Base-by-base conservation (phyloP, 129 eudicot species). In the Rutidosis leptorrhynchoides region DNA sequence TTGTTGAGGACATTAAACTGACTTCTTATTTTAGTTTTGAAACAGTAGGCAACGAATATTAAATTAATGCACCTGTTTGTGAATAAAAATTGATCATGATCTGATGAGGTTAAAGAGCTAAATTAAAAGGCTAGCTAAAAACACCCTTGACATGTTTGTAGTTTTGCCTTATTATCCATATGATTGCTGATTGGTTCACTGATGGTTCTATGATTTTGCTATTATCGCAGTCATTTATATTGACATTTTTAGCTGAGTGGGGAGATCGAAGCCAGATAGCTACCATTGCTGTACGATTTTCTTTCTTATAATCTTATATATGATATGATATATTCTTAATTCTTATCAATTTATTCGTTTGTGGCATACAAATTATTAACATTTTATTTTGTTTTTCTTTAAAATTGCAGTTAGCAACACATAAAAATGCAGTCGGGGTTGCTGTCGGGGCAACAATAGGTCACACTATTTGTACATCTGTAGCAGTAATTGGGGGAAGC, bases 241-340 rank as follows among this genome's bases (percentile, higher is more conserved):
- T 94, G 78, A 94, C 97, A 33, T 94, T 94, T 79, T 79, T 94
- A 70, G 99, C 99, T 9, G 99, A 94, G 79, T 94, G 99, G 99
- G 99, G 99, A n/a, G 99, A 94, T 56, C 99, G 99, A 58, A 94
- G 99, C 78, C 99, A 94, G 84, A 94, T 94, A 59, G 99, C 99
- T 62, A 94, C 99, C 55, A 94, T 94, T 79, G 99, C 99, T 70
- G 99, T 94, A 86, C 86, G 99, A 45, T 65, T 21, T 62, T 52
- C 23, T 52, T 16, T 29, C 4, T 60, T 65, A 29, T 55, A 11
- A n/a, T n/a, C n/a, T n/a, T n/a, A n/a, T n/a, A n/a, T n/a, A n/a
- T n/a, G n/a, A n/a, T n/a, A n/a, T 16, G 10, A 29, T n/a, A 32
- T 23, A 17, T n/a, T n/a, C n/a, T n/a, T n/a, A n/a, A n/a, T 51